Evolutionary conservation across 2,329 filamentous ascomycete genomes (phyloP).

Genomic region (Fusarium ramigenum): DNA sequence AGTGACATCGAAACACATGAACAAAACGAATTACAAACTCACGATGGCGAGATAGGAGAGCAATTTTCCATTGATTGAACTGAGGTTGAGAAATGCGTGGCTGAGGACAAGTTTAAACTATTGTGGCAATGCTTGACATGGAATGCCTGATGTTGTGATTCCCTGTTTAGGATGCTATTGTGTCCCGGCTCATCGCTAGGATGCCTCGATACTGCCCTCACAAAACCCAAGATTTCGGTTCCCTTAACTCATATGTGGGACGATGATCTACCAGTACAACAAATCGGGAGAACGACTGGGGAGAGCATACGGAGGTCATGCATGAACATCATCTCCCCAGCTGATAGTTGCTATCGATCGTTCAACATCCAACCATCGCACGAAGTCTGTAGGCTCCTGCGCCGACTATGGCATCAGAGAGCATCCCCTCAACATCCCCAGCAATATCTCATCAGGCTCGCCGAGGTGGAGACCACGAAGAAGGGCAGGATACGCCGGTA

Average conservation of each 20-base stretch:
- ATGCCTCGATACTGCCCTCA: too few species aligned
- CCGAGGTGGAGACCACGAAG: neutral
- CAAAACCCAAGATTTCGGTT: neutral
- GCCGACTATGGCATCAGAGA: neutral
- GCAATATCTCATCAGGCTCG: neutral
- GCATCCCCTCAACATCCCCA: neutral
- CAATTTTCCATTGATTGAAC: neutral
- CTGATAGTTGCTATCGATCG: neutral
- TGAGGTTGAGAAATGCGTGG: neutral
- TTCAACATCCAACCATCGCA: neutral
- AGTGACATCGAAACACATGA: conserved; percentile 23
- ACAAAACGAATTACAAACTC: neutral
- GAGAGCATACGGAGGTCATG: neutral
- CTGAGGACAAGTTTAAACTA: neutral
- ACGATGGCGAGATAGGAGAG: neutral
- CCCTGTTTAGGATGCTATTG: neutral
- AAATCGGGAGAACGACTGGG: neutral
- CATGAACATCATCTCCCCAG: neutral
- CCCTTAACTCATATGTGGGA: neutral
- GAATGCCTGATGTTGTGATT: neutral
- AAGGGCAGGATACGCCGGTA: conserved; percentile 14
- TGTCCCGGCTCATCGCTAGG: neutral
- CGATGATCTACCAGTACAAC: neutral
- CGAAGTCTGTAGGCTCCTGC: neutral
- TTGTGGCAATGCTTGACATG: neutral